Evolutionary conservation across 495 filamentous ascomycete species (phyloP).

Genomic region (Venustampulla echinocandica): DNA sequence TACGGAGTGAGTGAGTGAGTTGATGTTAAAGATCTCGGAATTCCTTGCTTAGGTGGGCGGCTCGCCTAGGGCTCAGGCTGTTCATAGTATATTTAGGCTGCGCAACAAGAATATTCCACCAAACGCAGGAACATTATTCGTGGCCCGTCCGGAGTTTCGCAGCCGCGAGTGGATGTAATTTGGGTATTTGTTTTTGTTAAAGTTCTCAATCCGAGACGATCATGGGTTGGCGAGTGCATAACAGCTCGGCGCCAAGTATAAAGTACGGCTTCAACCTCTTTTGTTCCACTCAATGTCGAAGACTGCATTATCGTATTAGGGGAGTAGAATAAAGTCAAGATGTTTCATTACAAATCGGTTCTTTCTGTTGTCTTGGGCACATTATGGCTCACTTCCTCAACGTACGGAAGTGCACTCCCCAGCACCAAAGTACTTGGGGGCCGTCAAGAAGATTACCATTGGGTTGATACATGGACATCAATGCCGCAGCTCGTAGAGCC

Average conservation of each 20-base stretch:
- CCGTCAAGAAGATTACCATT: constrained; percentile 35
- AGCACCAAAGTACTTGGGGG: background rate
- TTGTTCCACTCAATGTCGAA: no score
- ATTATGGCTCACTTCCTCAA: background rate
- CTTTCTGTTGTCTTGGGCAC: background rate
- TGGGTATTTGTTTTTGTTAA: background rate
- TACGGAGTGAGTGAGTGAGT: no score
- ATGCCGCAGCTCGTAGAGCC: constrained; percentile 61
- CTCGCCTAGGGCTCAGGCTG: background rate
- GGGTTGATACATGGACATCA: constrained; percentile 57
- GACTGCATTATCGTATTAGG: no score
- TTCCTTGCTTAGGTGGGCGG: background rate
- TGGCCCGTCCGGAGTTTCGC: background rate
- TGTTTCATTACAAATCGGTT: no score
- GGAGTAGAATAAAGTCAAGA: no score
- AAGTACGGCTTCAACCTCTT: no score
- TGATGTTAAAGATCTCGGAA: background rate
- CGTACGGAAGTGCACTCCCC: background rate
- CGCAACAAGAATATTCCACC: background rate
- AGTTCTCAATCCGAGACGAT: background rate
- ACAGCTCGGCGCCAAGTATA: background rate
- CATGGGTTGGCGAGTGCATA: background rate
- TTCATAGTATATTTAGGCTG: constrained; percentile 3
- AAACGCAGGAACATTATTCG: background rate
- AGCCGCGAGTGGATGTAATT: background rate